Base-by-base conservation (phyloP, 2,329 filamentous ascomycete genomes). In the Hortaea werneckii region DNA sequence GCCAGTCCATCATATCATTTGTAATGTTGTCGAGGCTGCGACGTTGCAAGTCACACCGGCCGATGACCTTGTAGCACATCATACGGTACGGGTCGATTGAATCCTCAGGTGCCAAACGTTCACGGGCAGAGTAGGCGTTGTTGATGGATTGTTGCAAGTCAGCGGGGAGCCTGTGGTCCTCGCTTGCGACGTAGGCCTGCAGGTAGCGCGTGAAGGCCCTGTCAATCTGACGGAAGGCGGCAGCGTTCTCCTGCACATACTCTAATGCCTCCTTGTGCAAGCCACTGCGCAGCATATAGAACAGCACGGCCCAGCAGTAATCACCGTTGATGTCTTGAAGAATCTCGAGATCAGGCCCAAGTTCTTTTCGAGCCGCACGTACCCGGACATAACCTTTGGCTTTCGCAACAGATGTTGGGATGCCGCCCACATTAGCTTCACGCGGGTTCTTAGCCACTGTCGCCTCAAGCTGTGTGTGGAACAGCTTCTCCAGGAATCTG, bases 61-160 rank as follows among this genome's bases (percentile, higher is more conserved):
- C 92, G 56, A 98, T 84, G 50, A 98, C 82, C 74, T 98, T 96
- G 75, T 96, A 96, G 65, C 92, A 95, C 41, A 90, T 89, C 80
- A 95, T 89, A 44, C 88, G 82, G 70, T 94, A 98, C 27, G 92
- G 92, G 63, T 98, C 92, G 52, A 94, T 81, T 1, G 86, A 85
- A 61, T 89, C 83, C 48, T 92, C 86, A 0, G 87, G 85, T 0
- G 86, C 86, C 58, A 94, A 87, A 53, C 87, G 83, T 27, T 82
- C 78, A 40, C 88, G 82, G 63, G 94, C 86, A 43, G 84, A 84
- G 66, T 94, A 95, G 61, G 95, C 89, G 52, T 85, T 87, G 55
- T 85, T 85, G 67, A 94, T 94, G 52, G 86, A 85, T 55, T 88
- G 85, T 58, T 94, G 85, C 47, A 94, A 69, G 51, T 89, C 84